Percentiles rank a stretch among this genome's conserved stretches.
These are phyloP conservation scores for Vaccinium macrocarpon DNA, from an alignment of 148 eudicot species.

Conservation along the genomic window DNA sequence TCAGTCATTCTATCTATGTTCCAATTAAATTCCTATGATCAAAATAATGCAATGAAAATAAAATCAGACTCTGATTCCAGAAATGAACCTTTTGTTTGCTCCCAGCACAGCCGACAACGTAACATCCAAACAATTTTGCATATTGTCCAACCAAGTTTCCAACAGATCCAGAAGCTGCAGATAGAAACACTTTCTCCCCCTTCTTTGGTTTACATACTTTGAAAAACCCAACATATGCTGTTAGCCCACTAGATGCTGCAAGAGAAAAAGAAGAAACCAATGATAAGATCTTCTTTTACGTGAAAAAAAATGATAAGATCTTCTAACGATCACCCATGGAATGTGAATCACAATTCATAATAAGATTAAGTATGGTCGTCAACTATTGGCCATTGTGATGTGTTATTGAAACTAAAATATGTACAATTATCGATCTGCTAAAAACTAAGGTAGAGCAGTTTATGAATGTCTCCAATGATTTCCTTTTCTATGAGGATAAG, in stretches of 20 bases:
- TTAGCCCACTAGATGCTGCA: slow-evolving; percentile 50
- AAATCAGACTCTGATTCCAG: background rate
- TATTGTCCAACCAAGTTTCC: slow-evolving; percentile 70
- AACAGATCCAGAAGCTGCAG: slow-evolving; percentile 68
- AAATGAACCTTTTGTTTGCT: slow-evolving; percentile 39
- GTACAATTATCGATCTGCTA: background rate
- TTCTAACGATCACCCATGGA: too few species aligned
- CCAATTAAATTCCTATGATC: too few species aligned
- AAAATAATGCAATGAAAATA: background rate
- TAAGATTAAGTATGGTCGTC: background rate
- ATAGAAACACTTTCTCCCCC: slow-evolving; percentile 63
- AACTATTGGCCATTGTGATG: background rate
- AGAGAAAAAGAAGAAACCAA: background rate
- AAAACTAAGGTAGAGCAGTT: background rate
- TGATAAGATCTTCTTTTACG: too few species aligned
- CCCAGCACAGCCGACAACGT: slow-evolving; percentile 73
- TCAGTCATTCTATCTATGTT: background rate
- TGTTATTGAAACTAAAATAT: background rate
- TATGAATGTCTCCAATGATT: background rate
- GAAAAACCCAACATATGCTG: slow-evolving; percentile 63
- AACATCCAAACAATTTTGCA: slow-evolving; percentile 62
- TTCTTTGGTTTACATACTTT: slow-evolving; percentile 51
- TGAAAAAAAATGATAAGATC: too few species aligned
- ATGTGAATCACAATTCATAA: too few species aligned
- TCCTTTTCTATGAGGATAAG: background rate